Evolutionary conservation across 2,329 filamentous ascomycete genomes (phyloP).

Genomic region (Verticillium klebahnii): DNA sequence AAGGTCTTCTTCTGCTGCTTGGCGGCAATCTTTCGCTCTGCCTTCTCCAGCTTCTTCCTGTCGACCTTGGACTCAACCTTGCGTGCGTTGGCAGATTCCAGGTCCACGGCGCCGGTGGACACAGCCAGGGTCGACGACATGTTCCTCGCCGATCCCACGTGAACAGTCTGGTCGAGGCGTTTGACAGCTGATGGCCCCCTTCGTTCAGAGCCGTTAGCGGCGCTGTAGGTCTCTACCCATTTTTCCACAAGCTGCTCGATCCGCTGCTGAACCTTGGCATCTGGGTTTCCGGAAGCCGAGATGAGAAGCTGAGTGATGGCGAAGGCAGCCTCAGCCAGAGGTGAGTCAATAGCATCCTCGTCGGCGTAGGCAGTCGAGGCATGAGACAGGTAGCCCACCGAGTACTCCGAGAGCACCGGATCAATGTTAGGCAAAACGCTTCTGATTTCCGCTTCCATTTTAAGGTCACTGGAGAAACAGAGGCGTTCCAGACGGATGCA

Average conservation of each 20-base stretch:
- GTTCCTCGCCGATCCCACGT: constrained; percentile 89
- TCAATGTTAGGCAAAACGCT: constrained; percentile 82
- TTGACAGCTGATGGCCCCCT: constrained; percentile 72
- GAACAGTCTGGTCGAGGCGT: constrained; percentile 88
- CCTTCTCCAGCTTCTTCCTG: constrained; percentile 98
- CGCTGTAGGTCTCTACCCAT: constrained; percentile 79
- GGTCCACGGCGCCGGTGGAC: constrained; percentile 76
- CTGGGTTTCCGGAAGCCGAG: constrained; percentile 85
- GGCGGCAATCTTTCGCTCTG: constrained; percentile 92
- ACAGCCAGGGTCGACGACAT: constrained; percentile 94
- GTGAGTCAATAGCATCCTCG: constrained; percentile 61
- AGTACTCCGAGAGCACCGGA: constrained; percentile 85
- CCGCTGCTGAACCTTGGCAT: constrained; percentile 65
- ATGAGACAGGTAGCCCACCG: constrained; percentile 89
- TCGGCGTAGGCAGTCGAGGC: constrained; percentile 83
- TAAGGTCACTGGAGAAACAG: constrained; percentile 6
- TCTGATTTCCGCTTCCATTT: constrained; percentile 86
- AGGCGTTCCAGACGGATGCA: not conserved
- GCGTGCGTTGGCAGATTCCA: constrained; percentile 86
- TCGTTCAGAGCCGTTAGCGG: constrained; percentile 65
- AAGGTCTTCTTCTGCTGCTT: constrained; percentile 98
- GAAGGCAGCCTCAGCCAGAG: constrained; percentile 77
- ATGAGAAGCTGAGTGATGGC: constrained; percentile 84
- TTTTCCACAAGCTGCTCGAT: constrained; percentile 83
- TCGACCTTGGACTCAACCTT: constrained; percentile 98